phyloP scores from a whole-genome alignment of 345 rosid genomes.

The Iberis pinnata region DNA sequence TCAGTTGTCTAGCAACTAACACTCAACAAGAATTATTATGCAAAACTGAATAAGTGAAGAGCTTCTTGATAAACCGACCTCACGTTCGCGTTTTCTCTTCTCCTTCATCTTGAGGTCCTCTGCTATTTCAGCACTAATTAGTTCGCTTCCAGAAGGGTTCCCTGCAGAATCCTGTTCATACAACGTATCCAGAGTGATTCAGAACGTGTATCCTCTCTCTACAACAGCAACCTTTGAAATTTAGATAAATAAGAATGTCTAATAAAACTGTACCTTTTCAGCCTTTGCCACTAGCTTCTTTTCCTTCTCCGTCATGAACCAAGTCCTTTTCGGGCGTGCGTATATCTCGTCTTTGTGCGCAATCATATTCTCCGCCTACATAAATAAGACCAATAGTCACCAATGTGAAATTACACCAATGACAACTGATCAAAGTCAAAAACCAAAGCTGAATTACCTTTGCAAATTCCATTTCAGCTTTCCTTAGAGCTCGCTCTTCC shows the following conservation, averaged over 20 bases:
- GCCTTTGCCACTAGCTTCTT: slow-evolving; percentile 63
- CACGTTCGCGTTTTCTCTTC: slow-evolving; percentile 83
- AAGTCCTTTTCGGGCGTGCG: slow-evolving; percentile 84
- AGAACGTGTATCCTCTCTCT: slow-evolving; percentile 7
- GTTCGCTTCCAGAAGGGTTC: slow-evolving; percentile 45
- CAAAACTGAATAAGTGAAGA: slow-evolving; percentile 16
- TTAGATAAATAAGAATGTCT: neutral
- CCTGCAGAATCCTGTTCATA: slow-evolving; percentile 46
- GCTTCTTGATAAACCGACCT: slow-evolving; percentile 37
- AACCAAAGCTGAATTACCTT: slow-evolving; percentile 47
- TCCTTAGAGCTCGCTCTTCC: slow-evolving; percentile 79
- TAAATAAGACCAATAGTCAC: slow-evolving; percentile 14
- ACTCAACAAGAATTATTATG: slow-evolving; percentile 8
- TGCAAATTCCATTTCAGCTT: slow-evolving; percentile 92
- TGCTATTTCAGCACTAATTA: slow-evolving; percentile 78
- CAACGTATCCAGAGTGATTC: slow-evolving; percentile 19
- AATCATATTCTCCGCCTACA: slow-evolving; percentile 92
- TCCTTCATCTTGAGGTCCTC: slow-evolving; percentile 89
- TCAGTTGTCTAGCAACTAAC: slow-evolving; percentile 10
- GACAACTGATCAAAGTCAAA: slow-evolving; percentile 1
- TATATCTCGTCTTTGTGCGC: slow-evolving; percentile 74
- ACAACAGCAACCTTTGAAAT: neutral
- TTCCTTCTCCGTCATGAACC: slow-evolving; percentile 89
- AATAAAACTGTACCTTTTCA: slow-evolving; percentile 43
- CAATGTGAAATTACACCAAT: neutral